Evolutionary conservation across 768 basidiomycete genomes (phyloP), one percentile per base, ranked within the genome.

Genomic region (Rhodotorula kratochvilovae): DNA sequence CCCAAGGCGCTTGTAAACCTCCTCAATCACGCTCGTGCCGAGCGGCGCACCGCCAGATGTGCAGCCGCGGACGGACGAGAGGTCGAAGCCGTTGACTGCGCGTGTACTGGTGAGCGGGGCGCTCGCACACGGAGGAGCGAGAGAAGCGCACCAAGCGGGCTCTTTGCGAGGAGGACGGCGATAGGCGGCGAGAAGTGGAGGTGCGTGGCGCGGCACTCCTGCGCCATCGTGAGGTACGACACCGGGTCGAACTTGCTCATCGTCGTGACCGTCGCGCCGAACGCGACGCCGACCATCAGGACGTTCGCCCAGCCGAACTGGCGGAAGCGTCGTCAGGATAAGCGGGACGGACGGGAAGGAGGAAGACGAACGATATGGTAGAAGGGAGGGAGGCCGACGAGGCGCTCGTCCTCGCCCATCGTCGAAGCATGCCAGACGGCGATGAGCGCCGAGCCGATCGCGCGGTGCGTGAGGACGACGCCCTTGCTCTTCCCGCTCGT

Each of bases 181-280:
- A 79, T 63, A 29, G 79, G 79, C 21, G 79, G 77, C 23, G 76
- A 77, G 63, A 79, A 77, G 73, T 79, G 79, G 16, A 78, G 69
- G 71, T 77, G 76, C 5, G 79, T 79, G 2, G 75, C 74, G 2
- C 72, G 70, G n/a, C 75, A 63, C 23, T 75, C 72, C 43, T 76
- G 70, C n/a, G 71, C 73, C 35, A 78, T 72, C 31, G 42, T 53
- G 25, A 79, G 72, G 77, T 75, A 79, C 25, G 73, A 33, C 1
- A 63, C 68, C 7, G 76, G 73, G 55, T 79, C 77, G 75, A 79
- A 79, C 66, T 66, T 79, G 60, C 72, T 59, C 27, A 78, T 55
- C 31, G 73, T 57, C 50, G 78, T 68, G 17, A 71, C 70, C 2
- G 72, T 76, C 5, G 76, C 76, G 11, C 77, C 77, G 45, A 76